These are phyloP conservation scores for Terfezia claveryi DNA, from an alignment of 495 filamentous ascomycete genomes.

Conservation along the genomic window DNA sequence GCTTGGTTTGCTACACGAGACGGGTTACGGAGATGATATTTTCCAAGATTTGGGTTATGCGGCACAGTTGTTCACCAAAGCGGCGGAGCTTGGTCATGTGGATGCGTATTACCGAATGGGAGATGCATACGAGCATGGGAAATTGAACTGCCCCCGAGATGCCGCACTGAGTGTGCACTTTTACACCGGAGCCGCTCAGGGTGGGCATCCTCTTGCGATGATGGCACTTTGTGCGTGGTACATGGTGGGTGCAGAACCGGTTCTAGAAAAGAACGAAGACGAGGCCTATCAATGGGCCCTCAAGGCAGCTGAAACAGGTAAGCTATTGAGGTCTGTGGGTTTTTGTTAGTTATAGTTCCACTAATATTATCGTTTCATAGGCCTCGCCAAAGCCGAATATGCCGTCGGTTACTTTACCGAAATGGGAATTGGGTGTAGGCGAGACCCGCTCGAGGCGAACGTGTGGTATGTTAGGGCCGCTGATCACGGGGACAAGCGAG, in stretches of 20 bases:
- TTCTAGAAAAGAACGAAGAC: slow-evolving; percentile 81
- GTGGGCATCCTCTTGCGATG: slow-evolving; percentile 73
- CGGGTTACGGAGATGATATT: slow-evolving; percentile 74
- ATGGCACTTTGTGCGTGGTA: slow-evolving; percentile 99
- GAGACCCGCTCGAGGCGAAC: slow-evolving; percentile 84
- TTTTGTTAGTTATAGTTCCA: neutral
- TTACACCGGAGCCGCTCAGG: slow-evolving; percentile 77
- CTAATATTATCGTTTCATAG: slow-evolving; percentile 24
- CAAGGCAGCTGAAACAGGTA: slow-evolving; percentile 67
- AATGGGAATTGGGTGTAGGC: slow-evolving; percentile 87
- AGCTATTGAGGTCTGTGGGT: slow-evolving; percentile 12
- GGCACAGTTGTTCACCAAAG: slow-evolving; percentile 81
- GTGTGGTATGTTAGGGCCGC: slow-evolving; percentile 97
- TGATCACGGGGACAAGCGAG: slow-evolving; percentile 74
- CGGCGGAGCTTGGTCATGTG: slow-evolving; percentile 72
- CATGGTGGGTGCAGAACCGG: slow-evolving; percentile 79
- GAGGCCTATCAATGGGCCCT: slow-evolving; percentile 94
- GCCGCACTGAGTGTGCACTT: slow-evolving; percentile 91
- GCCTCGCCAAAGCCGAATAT: slow-evolving; percentile 81
- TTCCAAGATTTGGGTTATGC: slow-evolving; percentile 80
- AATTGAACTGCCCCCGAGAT: slow-evolving; percentile 66
- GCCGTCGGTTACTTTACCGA: slow-evolving; percentile 94
- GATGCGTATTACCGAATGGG: slow-evolving; percentile 72
- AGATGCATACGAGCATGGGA: slow-evolving; percentile 92
- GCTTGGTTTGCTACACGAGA: slow-evolving; percentile 66